phyloP scores from a whole-genome alignment of 106 monocot genomes.

The Dioscorea alata region DNA sequence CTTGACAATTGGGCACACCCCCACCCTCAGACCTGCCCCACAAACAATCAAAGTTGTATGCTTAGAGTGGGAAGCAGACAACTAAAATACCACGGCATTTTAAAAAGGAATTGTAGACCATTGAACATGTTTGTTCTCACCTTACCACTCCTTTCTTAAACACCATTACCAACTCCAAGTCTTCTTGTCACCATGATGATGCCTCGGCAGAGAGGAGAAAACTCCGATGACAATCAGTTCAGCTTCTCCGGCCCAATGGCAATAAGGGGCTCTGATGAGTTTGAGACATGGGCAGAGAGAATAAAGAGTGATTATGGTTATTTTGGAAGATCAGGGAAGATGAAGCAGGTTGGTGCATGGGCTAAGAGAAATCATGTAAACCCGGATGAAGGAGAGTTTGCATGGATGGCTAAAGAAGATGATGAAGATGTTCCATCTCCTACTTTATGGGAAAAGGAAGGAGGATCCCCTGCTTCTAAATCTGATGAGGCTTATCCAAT shows the following conservation, averaged over 20 bases:
- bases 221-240: slow-evolving; percentile 2
- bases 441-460: not conserved
- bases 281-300: slow-evolving; percentile 26
- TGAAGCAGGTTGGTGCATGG: slow-evolving; percentile 6
- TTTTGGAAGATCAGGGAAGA: slow-evolving; percentile 12
- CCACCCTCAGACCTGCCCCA: too few species aligned
- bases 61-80: too few species aligned
- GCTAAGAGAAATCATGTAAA: not conserved
- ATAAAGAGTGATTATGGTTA: slow-evolving; percentile 20
- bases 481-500: not conserved
- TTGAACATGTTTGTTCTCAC: too few species aligned
- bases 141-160: too few species aligned
- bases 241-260: slow-evolving; percentile 7
- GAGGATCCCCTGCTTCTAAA: not conserved
- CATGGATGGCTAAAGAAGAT: not conserved
- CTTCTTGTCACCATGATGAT: slow-evolving; percentile 6
- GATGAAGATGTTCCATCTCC: not conserved
- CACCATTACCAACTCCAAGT: not conserved
- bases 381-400: not conserved
- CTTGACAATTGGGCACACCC: too few species aligned
- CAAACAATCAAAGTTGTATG: too few species aligned
- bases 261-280: slow-evolving; percentile 6
- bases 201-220: not conserved
- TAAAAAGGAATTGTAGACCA: too few species aligned
- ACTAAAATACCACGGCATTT: too few species aligned